Evolutionary conservation across 805 yeast species (phyloP).

Genomic region (Nakazawaea wyomingensis): DNA sequence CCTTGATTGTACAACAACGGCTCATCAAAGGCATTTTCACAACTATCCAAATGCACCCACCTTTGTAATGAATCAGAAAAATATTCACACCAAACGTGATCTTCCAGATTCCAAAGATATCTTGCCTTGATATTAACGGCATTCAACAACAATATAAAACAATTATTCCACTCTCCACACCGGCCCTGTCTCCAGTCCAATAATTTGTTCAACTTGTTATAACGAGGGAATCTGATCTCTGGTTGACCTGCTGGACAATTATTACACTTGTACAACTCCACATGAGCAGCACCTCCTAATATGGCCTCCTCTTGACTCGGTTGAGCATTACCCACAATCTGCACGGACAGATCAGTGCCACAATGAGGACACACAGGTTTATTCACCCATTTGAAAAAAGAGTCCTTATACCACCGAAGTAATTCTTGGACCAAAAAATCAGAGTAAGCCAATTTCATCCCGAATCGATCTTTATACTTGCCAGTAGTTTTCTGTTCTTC

Average conservation of each 20-base stretch:
- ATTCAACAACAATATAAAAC: conserved; percentile 65
- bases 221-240: conserved; percentile 64
- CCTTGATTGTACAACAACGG: conserved; percentile 74
- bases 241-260: conserved; percentile 32
- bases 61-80: conserved; percentile 53
- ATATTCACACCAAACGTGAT: conserved; percentile 95
- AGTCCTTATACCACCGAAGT: conserved; percentile 66
- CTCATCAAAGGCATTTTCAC: conserved; percentile 81
- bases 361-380: conserved; percentile 58
- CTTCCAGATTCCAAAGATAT: conserved; percentile 85
- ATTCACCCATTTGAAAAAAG: conserved; percentile 82
- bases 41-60: conserved; percentile 88
- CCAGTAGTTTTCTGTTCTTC: conserved; percentile 22
- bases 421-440: conserved; percentile 57
- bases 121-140: conserved; percentile 63
- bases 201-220: conserved; percentile 60
- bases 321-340: conserved; percentile 29
- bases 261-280: conserved; percentile 69
- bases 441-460: conserved; percentile 34
- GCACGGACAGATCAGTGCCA: conserved; percentile 31
- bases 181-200: conserved; percentile 66
- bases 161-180: conserved; percentile 95
- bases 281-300: conserved; percentile 46
- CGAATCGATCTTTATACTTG: conserved; percentile 12
- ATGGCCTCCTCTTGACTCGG: conserved; percentile 41